Conservation (phyloP, 2,329 filamentous ascomycete genomes). For the Colletotrichum sp. region DNA sequence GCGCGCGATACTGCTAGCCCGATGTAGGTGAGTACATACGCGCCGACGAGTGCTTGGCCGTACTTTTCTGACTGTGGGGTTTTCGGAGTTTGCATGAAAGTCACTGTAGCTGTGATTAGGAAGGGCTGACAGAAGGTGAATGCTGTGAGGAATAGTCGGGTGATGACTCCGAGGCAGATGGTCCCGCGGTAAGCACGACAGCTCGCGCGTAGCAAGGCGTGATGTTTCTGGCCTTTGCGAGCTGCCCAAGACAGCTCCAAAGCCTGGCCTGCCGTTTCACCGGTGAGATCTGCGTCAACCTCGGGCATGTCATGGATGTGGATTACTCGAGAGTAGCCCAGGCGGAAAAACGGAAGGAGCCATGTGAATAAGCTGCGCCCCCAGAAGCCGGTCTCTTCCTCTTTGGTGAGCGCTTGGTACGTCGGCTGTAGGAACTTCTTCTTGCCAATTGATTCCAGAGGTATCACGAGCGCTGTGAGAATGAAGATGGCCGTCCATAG, state of each 20-base stretch:
- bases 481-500: not conserved
- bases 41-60: conserved; percentile 32
- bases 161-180: not conserved
- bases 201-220: not conserved
- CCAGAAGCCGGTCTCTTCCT: conserved; percentile 27
- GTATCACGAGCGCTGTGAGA: not conserved
- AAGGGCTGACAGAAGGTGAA: conserved; percentile 30
- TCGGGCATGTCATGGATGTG: conserved; percentile 24
- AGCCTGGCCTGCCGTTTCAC: not conserved
- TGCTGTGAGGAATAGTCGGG: conserved; percentile 21
- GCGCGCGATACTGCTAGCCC: conserved; percentile 36
- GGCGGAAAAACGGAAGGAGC: conserved; percentile 23
- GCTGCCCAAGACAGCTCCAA: not conserved
- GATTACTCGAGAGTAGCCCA: conserved; percentile 25
- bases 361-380: conserved; percentile 24
- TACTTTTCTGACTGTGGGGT: conserved; percentile 21
- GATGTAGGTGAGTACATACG: conserved; percentile 31
- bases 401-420: conserved; percentile 9
- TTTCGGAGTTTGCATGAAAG: conserved; percentile 16
- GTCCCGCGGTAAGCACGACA: not conserved
- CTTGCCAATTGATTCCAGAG: conserved; percentile 26
- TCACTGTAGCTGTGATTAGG: conserved; percentile 25
- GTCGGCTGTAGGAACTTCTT: not conserved
- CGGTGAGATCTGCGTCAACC: conserved; percentile 22
- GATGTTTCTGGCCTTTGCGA: not conserved